phyloP scores from a whole-genome alignment of 2,329 filamentous ascomycete genomes.

The Venturia asperata region DNA sequence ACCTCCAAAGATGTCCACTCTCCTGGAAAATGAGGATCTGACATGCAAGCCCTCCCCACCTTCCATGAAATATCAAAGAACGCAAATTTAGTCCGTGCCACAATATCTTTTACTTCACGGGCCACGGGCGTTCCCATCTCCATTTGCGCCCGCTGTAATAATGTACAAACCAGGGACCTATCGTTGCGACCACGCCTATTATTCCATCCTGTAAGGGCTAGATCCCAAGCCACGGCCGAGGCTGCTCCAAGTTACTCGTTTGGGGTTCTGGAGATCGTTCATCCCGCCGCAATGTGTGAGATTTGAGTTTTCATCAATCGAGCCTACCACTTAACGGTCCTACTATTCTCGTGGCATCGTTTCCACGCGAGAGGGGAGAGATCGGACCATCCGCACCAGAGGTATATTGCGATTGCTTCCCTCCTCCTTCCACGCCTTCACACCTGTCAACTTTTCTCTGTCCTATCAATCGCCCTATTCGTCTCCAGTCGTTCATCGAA shows the following conservation, averaged over 20 bases:
- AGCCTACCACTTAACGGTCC: background rate
- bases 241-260: background rate
- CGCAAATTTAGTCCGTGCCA: background rate
- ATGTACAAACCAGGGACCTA: background rate
- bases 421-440: background rate
- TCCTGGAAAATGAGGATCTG: background rate
- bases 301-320: background rate
- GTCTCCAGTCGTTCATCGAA: background rate
- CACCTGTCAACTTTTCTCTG: background rate
- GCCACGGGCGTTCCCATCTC: background rate
- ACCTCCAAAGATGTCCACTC: background rate
- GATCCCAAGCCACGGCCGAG: background rate
- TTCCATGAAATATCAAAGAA: background rate
- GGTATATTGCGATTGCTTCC: background rate
- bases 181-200: background rate
- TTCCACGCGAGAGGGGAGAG: background rate
- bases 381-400: background rate
- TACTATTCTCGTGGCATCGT: background rate
- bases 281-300: background rate
- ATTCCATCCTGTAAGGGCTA: background rate
- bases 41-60: background rate
- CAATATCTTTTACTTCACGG: background rate
- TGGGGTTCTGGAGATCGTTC: background rate
- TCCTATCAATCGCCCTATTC: background rate
- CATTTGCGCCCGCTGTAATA: background rate